Conservation (phyloP, 106 monocot species). For the Amphibolis antarctica region DNA sequence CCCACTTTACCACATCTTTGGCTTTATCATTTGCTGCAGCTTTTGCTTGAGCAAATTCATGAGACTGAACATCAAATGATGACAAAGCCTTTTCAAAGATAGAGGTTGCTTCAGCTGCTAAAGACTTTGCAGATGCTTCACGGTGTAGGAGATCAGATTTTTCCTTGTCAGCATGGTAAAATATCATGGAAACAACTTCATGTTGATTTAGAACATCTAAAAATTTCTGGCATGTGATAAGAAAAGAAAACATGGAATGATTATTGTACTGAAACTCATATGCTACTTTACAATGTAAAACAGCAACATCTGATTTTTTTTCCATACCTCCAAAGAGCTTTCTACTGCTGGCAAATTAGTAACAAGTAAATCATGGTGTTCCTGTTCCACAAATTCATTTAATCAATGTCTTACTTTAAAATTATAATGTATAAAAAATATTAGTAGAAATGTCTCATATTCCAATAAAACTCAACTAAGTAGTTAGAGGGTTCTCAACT, state of each 20-base stretch:
- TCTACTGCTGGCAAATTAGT: constrained; percentile 63
- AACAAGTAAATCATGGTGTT: constrained; percentile 91
- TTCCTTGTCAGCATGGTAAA: constrained; percentile 79
- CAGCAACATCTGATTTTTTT: not conserved
- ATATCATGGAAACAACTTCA: constrained; percentile 50
- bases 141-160: constrained; percentile 56
- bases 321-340: constrained; percentile 58
- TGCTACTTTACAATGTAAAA: not conserved
- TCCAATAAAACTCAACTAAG: too few relatives aligned
- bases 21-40: constrained; percentile 50
- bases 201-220: constrained; percentile 60
- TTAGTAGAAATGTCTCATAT: too few relatives aligned
- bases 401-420: too few relatives aligned
- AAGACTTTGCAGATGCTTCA: constrained; percentile 72
- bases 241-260: constrained; percentile 3
- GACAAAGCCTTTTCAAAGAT: constrained; percentile 49
- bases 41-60: constrained; percentile 77
- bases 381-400: constrained; percentile 24
- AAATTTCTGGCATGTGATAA: constrained; percentile 55
- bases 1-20: constrained; percentile 58
- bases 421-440: too few relatives aligned
- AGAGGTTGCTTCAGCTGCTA: constrained; percentile 61
- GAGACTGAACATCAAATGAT: constrained; percentile 69
- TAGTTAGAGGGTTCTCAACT: too few relatives aligned
- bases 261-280: not conserved